Percentiles rank a stretch among this genome's conserved stretches.
phyloP scores from a whole-genome alignment of 2,329 filamentous ascomycete species.

The Canariomyces notabilis region DNA sequence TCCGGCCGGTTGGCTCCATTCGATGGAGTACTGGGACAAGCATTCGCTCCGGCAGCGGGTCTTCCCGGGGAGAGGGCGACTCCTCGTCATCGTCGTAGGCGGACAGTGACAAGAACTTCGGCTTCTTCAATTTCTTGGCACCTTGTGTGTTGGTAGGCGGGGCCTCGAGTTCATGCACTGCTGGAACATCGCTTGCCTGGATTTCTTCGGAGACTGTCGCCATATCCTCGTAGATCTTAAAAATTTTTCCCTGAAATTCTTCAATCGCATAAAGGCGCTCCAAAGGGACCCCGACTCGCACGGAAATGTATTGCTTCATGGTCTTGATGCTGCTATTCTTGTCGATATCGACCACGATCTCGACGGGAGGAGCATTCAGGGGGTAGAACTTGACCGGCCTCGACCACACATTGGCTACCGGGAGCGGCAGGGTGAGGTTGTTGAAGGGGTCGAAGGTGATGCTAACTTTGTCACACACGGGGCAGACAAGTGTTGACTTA shows the following conservation, averaged over 20 bases:
- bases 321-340: slow-evolving; percentile 65
- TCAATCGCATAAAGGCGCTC: slow-evolving; percentile 74
- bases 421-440: slow-evolving; percentile 84
- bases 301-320: slow-evolving; percentile 67
- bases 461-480: slow-evolving; percentile 87
- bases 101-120: slow-evolving; percentile 43
- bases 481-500: slow-evolving; percentile 94
- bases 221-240: slow-evolving; percentile 74
- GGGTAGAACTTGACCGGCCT: slow-evolving; percentile 74
- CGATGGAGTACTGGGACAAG: slow-evolving; percentile 69
- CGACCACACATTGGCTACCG: slow-evolving; percentile 77
- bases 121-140: slow-evolving; percentile 35
- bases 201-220: slow-evolving; percentile 68
- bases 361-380: slow-evolving; percentile 63
- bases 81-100: slow-evolving; percentile 45
- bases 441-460: slow-evolving; percentile 99
- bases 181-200: slow-evolving; percentile 56
- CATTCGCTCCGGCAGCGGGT: slow-evolving; percentile 59
- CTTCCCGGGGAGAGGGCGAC: slow-evolving; percentile 44
- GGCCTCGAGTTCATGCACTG: slow-evolving; percentile 72
- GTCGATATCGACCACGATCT: slow-evolving; percentile 73
- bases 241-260: slow-evolving; percentile 78
- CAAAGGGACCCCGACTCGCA: slow-evolving; percentile 57
- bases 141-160: slow-evolving; percentile 70
- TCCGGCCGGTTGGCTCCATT: slow-evolving; percentile 26